Evolutionary conservation across 1,284 basidiomycete species (phyloP).

Genomic region (Boletellus deceptivus): DNA sequence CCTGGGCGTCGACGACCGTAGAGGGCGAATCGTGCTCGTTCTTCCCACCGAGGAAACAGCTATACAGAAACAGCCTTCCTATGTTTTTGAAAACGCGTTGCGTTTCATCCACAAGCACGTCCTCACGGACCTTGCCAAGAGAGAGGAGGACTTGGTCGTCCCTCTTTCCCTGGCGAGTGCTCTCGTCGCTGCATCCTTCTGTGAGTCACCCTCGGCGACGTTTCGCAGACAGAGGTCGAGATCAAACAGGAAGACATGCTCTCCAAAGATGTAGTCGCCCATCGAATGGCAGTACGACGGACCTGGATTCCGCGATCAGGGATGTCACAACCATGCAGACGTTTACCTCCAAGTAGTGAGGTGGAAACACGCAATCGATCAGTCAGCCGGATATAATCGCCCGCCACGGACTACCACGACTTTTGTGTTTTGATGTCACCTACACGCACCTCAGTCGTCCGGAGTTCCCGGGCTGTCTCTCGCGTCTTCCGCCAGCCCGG

Average conservation of each 20-base stretch:
- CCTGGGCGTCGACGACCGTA: conserved; percentile 1
- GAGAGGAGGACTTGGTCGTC: conserved; percentile 8
- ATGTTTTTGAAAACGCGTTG: conserved; percentile 12
- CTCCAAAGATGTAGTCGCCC: conserved; percentile 22
- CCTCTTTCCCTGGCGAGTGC: background rate
- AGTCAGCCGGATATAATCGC: conserved; percentile 23
- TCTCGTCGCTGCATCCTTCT: background rate
- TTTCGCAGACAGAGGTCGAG: conserved; percentile 9
- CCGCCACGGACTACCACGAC: conserved; percentile 28
- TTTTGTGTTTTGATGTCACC: conserved; percentile 42
- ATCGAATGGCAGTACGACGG: conserved; percentile 3
- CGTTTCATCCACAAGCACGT: conserved; percentile 8
- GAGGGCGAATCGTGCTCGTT: conserved; percentile 6
- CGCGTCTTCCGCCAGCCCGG: background rate
- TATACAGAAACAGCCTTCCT: conserved; percentile 11
- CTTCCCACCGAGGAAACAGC: conserved; percentile 12
- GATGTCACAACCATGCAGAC: conserved; percentile 22
- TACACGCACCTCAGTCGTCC: conserved; percentile 36
- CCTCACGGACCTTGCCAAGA: background rate
- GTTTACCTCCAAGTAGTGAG: conserved; percentile 35
- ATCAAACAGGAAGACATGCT: conserved; percentile 23
- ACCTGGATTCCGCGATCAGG: conserved; percentile 16
- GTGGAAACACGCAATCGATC: conserved; percentile 32
- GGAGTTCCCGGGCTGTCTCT: conserved; percentile 39
- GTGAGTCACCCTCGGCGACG: background rate